Base-by-base conservation (phyloP, 768 basidiomycete genomes). In the Serendipita sp. region DNA sequence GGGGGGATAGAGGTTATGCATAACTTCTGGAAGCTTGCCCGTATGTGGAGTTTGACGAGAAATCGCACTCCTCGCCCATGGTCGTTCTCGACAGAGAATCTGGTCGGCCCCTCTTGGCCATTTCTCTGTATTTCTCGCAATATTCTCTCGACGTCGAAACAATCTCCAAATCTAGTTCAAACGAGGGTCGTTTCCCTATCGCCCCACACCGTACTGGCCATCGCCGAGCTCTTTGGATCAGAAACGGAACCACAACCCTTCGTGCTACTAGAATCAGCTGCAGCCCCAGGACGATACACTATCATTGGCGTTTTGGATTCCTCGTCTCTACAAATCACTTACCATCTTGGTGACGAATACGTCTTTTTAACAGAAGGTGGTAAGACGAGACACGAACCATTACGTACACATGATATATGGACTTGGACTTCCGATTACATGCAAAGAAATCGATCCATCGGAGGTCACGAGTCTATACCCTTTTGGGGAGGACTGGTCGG, bases 401-500 rank as follows among this genome's bases (percentile, higher is more conserved):
- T 88, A 17, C 77, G 72, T 48, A 65, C 74, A n/a, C 69, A 71
- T 24, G 81, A 83, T 66, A 75, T 89, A 34, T 90, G 88, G 88
- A 73, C 81, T 42, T 91, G 86, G 86, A 73, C 89, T 24, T 77
- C 80, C 26, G 70, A 73, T n/a, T 89, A 85, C 72, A 87, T 89
- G 84, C 77, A 74, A 34, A 65, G 72, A 20, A 76, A 74, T 56
- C 76, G 75, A 63, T 80, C 78, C 7, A 64, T 67, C 24, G 64
- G 76, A 24, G 85, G 86, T 2, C 68, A 68, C 43, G 66, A 75
- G 4, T 77, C 82, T 9, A 70, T 82, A 45, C 89, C 88, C 0
- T 91, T 91, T 70, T 90, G 88, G 87, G 90, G 88, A 38, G 90
- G 90, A 24, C 74, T 91, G 14, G 72, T 90, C 24, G 90, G 90